Percentiles rank a stretch among this genome's conserved stretches.
phyloP scores from a whole-genome alignment of 805 yeast species.

The Starmerella floricola region DNA sequence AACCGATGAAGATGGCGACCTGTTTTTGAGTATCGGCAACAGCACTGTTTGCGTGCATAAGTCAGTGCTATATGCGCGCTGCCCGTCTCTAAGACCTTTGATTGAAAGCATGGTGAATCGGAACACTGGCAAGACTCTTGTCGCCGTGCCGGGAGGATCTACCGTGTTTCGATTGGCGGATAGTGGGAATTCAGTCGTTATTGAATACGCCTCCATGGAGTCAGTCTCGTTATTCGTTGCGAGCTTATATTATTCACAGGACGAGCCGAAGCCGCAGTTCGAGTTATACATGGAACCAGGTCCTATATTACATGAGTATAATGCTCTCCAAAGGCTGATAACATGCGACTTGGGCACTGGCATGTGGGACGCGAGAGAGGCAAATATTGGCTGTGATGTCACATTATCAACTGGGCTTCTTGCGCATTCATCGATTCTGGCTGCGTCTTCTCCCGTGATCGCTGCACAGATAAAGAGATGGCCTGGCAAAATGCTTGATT shows the following conservation, averaged over 20 bases:
- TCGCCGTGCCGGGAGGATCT: conserved; percentile 15
- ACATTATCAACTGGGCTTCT: not conserved
- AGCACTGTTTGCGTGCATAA: conserved; percentile 7
- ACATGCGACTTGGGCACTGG: conserved; percentile 14
- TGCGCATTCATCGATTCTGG: conserved; percentile 10
- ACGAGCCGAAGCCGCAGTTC: not conserved
- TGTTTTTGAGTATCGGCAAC: not conserved
- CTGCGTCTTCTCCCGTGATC: conserved; percentile 15
- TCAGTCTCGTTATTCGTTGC: conserved; percentile 14
- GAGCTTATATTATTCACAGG: conserved; percentile 1
- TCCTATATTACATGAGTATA: conserved; percentile 10
- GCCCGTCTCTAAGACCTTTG: conserved; percentile 15
- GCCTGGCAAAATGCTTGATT: conserved; percentile 1
- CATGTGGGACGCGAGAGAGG: conserved; percentile 12
- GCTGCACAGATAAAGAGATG: conserved; percentile 14
- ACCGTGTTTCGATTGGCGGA: not conserved
- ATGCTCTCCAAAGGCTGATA: conserved; percentile 16
- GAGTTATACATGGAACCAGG: not conserved
- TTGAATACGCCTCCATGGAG: conserved; percentile 2
- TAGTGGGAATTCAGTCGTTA: not conserved
- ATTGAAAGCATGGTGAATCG: not conserved
- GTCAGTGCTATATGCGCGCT: conserved; percentile 18
- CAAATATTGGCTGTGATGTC: conserved; percentile 16
- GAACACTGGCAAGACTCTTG: not conserved
- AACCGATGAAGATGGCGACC: not conserved